Percentiles rank a stretch among this genome's conserved stretches.
Conservation (phyloP, 257 asterid genomes). For the Capsicum pubescens region DNA sequence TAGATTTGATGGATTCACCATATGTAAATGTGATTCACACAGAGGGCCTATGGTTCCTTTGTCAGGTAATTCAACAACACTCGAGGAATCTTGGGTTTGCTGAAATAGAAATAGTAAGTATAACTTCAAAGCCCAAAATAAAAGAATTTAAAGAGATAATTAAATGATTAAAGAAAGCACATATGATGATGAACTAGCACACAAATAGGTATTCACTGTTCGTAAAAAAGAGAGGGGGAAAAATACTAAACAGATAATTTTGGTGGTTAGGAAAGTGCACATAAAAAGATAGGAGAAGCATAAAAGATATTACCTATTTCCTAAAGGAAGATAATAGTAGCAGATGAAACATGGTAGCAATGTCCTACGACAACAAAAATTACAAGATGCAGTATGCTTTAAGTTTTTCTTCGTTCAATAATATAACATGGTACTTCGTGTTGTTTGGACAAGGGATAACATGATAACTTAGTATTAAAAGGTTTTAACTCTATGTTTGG, state of each 20-base stretch:
- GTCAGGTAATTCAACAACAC: constrained; percentile 28
- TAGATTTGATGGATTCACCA: constrained; percentile 39
- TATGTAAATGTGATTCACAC: constrained; percentile 28
- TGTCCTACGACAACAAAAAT: background rate
- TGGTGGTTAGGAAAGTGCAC: background rate
- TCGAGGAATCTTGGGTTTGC: constrained; percentile 37
- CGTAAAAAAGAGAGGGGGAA: background rate
- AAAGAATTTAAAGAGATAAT: background rate
- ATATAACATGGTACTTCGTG: background rate
- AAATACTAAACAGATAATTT: background rate
- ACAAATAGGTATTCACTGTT: background rate
- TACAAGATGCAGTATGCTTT: background rate
- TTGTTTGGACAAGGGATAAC: constrained; percentile 17
- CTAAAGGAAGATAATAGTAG: background rate
- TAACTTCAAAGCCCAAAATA: background rate
- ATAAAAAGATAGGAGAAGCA: background rate
- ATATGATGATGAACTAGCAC: background rate
- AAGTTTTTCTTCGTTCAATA: background rate
- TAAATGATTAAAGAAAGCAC: background rate
- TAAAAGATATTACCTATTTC: background rate
- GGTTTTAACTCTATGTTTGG: background rate
- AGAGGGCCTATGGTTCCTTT: constrained; percentile 33
- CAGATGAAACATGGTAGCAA: background rate
- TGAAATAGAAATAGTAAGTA: constrained; percentile 25
- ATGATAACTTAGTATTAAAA: constrained; percentile 2